Base-by-base conservation (phyloP, 164 flowering plant species). In the Magnolia officinalis region DNA sequence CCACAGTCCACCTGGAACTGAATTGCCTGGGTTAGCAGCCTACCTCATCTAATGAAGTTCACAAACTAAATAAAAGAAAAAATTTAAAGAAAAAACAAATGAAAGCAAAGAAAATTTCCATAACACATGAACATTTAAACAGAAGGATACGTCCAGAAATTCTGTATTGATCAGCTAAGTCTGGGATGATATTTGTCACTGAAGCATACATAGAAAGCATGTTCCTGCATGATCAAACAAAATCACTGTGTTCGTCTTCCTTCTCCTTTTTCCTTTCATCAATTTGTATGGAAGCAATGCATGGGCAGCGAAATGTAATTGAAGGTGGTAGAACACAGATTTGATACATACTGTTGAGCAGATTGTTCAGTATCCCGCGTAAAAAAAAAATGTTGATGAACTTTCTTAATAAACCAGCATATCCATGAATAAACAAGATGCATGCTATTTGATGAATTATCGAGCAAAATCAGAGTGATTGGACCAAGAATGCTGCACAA, bases 131-230 rank as follows among this genome's bases (percentile, higher is more conserved):
- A 58, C 8, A 65, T 20, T 20, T 8, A 2, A 52, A 45, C n/a
- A 29, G 59, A 85, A 91, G 96, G 98, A 93, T 93, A 93, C 98
- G 80, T 70, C 98, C 98, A 65, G 89, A 86, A 71, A 88, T 82
- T 61, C 67, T 85, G 20, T 84, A 80, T 6, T 77, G 75, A 63
- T 87, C 86, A 21, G 83, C 85, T 83, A 89, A 67, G 78, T 81
- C 72, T 50, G 96, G 98, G 50, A 92, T 86, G 63, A 88, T 84
- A 65, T 88, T 90, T 24, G 98, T 91, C 59, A 92, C 90, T 31
- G 92, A 91, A 52, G 96, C 94, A 83, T 87, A 90, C 90, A 94
- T 85, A 1, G 94, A 90, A 77, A 94, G 90, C 86, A 72, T 88
- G 81, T 75, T 90, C 89, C 98, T 93, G 89, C 81, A 84, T 70